A percentile compares a stretch with the other conserved stretches of the same genome.
Evolutionary conservation across 2,329 filamentous ascomycete genomes (phyloP).

Genomic region (Shiraia sp.): DNA sequence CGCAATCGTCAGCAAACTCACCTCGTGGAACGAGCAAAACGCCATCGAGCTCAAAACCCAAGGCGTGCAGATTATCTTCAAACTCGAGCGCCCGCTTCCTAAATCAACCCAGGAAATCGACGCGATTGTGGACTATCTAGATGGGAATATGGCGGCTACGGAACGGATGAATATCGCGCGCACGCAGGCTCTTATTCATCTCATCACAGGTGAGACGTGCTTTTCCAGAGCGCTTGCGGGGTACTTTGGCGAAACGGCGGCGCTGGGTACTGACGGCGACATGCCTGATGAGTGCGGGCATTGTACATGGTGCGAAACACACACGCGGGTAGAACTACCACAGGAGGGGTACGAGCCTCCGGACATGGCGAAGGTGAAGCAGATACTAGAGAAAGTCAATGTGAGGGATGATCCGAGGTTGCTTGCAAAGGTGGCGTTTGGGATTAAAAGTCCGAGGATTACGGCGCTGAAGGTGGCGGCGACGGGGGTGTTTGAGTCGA

Average conservation of each 20-base stretch:
- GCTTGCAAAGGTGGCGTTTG: slow-evolving; percentile 64
- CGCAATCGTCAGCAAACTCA: slow-evolving; percentile 59
- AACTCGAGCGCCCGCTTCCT: slow-evolving; percentile 55
- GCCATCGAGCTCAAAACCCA: slow-evolving; percentile 56
- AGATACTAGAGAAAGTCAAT: slow-evolving; percentile 50
- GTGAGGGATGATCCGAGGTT: slow-evolving; percentile 63
- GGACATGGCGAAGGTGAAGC: slow-evolving; percentile 47
- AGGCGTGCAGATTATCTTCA: slow-evolving; percentile 60
- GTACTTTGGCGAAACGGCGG: slow-evolving; percentile 59
- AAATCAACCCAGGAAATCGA: slow-evolving; percentile 48
- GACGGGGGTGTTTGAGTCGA: slow-evolving; percentile 54
- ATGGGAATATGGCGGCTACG: slow-evolving; percentile 55
- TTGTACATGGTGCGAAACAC: slow-evolving; percentile 55
- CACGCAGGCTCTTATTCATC: slow-evolving; percentile 55
- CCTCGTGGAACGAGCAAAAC: slow-evolving; percentile 56
- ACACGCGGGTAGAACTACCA: slow-evolving; percentile 42
- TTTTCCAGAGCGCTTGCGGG: slow-evolving; percentile 57
- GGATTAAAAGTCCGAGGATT: slow-evolving; percentile 63
- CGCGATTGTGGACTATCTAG: slow-evolving; percentile 52
- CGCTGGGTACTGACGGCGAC: slow-evolving; percentile 27
- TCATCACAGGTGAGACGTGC: slow-evolving; percentile 58
- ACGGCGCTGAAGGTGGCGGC: slow-evolving; percentile 54
- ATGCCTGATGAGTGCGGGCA: slow-evolving; percentile 56
- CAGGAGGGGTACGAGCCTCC: slow-evolving; percentile 46
- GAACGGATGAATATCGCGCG: slow-evolving; percentile 60